These are phyloP conservation scores for Microthyrium microscopicum DNA, from an alignment of 2,329 filamentous ascomycete species.

Conservation along the genomic window DNA sequence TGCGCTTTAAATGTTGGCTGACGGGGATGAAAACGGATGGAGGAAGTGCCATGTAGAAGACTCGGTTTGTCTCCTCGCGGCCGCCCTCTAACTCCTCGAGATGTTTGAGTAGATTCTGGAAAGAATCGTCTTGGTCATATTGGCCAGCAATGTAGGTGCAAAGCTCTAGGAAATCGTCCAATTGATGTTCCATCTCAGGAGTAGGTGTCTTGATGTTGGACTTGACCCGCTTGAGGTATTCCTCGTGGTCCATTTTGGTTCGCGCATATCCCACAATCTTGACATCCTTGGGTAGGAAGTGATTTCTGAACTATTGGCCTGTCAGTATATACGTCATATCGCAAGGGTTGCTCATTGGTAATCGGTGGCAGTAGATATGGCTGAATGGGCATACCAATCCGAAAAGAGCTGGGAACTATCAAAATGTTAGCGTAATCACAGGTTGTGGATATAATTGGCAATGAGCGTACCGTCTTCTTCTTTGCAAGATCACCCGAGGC, in stretches of 20 bases:
- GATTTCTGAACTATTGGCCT: constrained; percentile 80
- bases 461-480: constrained; percentile 80
- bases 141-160: constrained; percentile 95
- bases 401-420: constrained; percentile 86
- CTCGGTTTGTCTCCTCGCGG: constrained; percentile 67
- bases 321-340: constrained; percentile 2
- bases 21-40: constrained; percentile 97
- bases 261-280: constrained; percentile 96
- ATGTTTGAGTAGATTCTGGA: constrained; percentile 70
- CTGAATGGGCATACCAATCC: constrained; percentile 85
- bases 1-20: constrained; percentile 90
- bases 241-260: constrained; percentile 97
- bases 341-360: constrained; percentile 1
- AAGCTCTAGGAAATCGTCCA: constrained; percentile 72
- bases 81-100: constrained; percentile 71
- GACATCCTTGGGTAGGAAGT: constrained; percentile 92
- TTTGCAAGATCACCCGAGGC: constrained; percentile 96
- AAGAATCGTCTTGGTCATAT: constrained; percentile 94
- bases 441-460: neutral
- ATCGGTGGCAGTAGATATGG: constrained; percentile 9
- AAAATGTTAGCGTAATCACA: constrained; percentile 11
- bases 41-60: constrained; percentile 98
- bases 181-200: constrained; percentile 90
- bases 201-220: constrained; percentile 98
- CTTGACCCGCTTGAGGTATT: constrained; percentile 86